These are phyloP conservation scores for Pseudozyma tsukubaensis DNA, from an alignment of 1,284 basidiomycete genomes.

Conservation along the genomic window DNA sequence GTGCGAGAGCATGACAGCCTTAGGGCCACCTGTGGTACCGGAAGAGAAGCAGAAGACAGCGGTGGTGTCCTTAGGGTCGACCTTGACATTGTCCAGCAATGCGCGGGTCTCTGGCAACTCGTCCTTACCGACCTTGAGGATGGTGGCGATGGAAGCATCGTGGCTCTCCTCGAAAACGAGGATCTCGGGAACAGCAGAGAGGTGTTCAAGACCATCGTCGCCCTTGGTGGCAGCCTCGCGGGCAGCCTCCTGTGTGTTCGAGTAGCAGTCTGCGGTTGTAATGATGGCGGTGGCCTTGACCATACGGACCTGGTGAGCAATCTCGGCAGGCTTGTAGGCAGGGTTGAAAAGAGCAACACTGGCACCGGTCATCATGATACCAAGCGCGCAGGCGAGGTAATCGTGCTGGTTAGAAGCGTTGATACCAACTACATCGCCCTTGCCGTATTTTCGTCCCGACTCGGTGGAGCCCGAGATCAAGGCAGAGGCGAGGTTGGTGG, in stretches of 20 bases:
- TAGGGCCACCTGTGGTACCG: conserved; percentile 65
- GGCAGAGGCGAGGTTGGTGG: conserved; percentile 53
- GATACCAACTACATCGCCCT: conserved; percentile 59
- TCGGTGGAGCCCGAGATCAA: conserved; percentile 46
- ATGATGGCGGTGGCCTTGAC: conserved; percentile 56
- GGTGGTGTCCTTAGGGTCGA: conserved; percentile 47
- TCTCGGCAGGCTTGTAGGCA: conserved; percentile 62
- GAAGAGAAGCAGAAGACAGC: conserved; percentile 65
- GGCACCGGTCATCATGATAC: conserved; percentile 61
- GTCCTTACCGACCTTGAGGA: conserved; percentile 46
- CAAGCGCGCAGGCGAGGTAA: conserved; percentile 58
- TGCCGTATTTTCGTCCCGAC: conserved; percentile 49
- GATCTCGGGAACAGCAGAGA: conserved; percentile 33
- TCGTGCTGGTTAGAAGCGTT: conserved; percentile 64
- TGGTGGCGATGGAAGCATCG: conserved; percentile 41
- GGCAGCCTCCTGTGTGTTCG: conserved; percentile 43
- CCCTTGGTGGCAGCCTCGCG: conserved; percentile 33
- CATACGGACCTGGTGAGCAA: conserved; percentile 61
- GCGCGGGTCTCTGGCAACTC: conserved; percentile 30
- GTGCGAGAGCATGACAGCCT: conserved; percentile 65
- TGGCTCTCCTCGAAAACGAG: conserved; percentile 60
- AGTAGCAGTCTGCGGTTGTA: conserved; percentile 35
- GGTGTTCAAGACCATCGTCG: conserved; percentile 36
- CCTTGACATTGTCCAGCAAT: conserved; percentile 39
- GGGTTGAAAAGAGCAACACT: conserved; percentile 64